These are phyloP conservation scores for Xylaria polymorpha DNA, from an alignment of 2,329 filamentous ascomycete genomes.

Conservation along the genomic window DNA sequence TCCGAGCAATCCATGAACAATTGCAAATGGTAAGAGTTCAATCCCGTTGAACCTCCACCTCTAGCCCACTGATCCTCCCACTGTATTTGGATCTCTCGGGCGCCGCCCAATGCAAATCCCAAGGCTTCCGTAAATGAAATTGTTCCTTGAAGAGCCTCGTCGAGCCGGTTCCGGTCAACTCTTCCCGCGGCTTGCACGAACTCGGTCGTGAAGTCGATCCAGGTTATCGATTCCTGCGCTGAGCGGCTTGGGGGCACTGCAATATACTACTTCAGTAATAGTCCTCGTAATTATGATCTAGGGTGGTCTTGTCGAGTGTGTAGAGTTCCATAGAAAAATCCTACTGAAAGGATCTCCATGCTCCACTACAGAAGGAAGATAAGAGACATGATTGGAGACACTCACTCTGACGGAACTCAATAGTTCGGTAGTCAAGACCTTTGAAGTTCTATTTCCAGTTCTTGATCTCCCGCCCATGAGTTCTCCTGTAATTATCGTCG, in stretches of 20 bases:
- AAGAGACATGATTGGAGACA: not conserved
- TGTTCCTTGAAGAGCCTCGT: not conserved
- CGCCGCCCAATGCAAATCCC: not conserved
- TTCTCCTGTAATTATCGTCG: not conserved
- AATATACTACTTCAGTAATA: not conserved
- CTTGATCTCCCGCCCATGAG: not conserved
- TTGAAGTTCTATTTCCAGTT: constrained; percentile 34
- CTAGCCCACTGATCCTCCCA: constrained; percentile 1
- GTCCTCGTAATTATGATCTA: not conserved
- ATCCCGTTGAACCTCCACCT: not conserved
- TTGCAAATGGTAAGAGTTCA: not conserved
- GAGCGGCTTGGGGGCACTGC: constrained; percentile 26
- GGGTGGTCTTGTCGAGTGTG: no score
- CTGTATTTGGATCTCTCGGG: not conserved
- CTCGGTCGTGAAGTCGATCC: constrained; percentile 22
- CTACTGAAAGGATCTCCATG: no score
- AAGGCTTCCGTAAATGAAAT: constrained; percentile 21
- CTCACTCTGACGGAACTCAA: constrained; percentile 37
- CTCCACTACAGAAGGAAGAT: not conserved
- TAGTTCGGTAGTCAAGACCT: constrained; percentile 26
- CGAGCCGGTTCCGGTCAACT: not conserved
- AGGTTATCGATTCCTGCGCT: constrained; percentile 12
- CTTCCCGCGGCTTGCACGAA: constrained; percentile 13
- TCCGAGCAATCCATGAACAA: not conserved
- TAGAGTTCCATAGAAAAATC: not conserved